phyloP scores from a whole-genome alignment of 768 basidiomycete species.

The Hortiboletus flavorubellus region DNA sequence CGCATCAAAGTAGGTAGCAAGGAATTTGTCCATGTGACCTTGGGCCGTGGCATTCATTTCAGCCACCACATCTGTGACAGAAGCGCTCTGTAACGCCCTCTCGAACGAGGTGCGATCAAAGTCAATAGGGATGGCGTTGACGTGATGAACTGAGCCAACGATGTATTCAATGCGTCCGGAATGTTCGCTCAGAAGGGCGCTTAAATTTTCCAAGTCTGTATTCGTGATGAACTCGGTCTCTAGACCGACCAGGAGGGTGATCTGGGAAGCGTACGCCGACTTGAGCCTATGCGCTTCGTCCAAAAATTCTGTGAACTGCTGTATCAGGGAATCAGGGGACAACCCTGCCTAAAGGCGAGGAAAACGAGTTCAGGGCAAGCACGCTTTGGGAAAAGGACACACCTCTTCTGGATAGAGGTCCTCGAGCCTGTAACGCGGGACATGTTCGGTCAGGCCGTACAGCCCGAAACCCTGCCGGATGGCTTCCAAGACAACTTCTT shows the following conservation, averaged over 20 bases:
- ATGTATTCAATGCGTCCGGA: slow-evolving; percentile 71
- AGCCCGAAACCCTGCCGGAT: slow-evolving; percentile 73
- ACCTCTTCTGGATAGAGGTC: slow-evolving; percentile 99
- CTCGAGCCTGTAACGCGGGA: slow-evolving; percentile 73
- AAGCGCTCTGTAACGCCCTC: slow-evolving; percentile 48
- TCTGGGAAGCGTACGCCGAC: slow-evolving; percentile 52
- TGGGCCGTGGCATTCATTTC: slow-evolving; percentile 21
- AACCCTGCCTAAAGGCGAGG: slow-evolving; percentile 48
- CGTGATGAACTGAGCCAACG: slow-evolving; percentile 93
- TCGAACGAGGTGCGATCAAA: slow-evolving; percentile 76
- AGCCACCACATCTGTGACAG: slow-evolving; percentile 29
- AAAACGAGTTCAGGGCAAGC: slow-evolving; percentile 12
- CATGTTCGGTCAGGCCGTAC: slow-evolving; percentile 91
- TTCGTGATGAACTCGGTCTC: slow-evolving; percentile 89
- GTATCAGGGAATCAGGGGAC: slow-evolving; percentile 46
- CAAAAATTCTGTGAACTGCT: slow-evolving; percentile 73
- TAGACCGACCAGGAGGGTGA: slow-evolving; percentile 80
- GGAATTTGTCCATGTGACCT: slow-evolving; percentile 43
- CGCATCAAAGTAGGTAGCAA: slow-evolving; percentile 78
- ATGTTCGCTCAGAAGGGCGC: slow-evolving; percentile 47
- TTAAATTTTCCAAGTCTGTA: slow-evolving; percentile 58
- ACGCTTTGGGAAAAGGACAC: slow-evolving; percentile 14
- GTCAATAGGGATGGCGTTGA: slow-evolving; percentile 85
- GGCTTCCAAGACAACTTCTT: slow-evolving; percentile 79
- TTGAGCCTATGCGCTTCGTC: slow-evolving; percentile 79